Conservation (phyloP, 345 rosid genomes). For the Lepidium africanum region DNA sequence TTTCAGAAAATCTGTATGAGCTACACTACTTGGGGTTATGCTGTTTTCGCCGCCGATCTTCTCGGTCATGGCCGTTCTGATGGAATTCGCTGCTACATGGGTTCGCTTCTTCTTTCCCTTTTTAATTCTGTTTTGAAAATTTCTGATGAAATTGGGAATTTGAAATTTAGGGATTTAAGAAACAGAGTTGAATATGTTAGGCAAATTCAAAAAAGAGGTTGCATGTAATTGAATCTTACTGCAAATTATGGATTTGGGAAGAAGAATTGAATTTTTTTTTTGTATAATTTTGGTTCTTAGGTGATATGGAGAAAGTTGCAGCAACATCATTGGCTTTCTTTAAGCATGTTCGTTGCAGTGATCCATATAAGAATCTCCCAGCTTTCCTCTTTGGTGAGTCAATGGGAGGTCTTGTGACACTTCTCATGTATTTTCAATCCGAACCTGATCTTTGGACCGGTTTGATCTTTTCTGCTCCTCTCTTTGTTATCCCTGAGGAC, state of each 20-base stretch:
- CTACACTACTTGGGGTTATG: constrained; percentile 81
- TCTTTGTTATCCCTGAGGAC: constrained; percentile 78
- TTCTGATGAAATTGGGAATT: not conserved
- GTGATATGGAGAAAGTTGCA: constrained; percentile 84
- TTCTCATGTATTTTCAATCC: constrained; percentile 91
- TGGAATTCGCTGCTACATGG: constrained; percentile 87
- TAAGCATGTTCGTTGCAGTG: constrained; percentile 65
- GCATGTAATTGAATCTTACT: not conserved
- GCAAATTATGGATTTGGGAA: not conserved
- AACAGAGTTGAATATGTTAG: not conserved
- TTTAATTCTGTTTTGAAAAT: not conserved
- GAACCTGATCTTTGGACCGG: constrained; percentile 79
- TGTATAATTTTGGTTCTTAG: constrained; percentile 19
- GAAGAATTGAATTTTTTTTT: not conserved
- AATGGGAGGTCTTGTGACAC: constrained; percentile 79
- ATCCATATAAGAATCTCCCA: constrained; percentile 61
- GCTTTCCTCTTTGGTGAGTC: constrained; percentile 92
- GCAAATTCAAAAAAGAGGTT: not conserved
- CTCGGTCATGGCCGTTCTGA: constrained; percentile 95
- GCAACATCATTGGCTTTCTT: constrained; percentile 79
- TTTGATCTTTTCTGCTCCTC: constrained; percentile 91
- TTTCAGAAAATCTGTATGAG: constrained; percentile 87
- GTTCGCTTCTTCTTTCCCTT: constrained; percentile 22
- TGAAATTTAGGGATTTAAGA: not conserved
- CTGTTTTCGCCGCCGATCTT: constrained; percentile 95